phyloP scores from a whole-genome alignment of 495 filamentous ascomycete genomes.

The Xylaria longipes region DNA sequence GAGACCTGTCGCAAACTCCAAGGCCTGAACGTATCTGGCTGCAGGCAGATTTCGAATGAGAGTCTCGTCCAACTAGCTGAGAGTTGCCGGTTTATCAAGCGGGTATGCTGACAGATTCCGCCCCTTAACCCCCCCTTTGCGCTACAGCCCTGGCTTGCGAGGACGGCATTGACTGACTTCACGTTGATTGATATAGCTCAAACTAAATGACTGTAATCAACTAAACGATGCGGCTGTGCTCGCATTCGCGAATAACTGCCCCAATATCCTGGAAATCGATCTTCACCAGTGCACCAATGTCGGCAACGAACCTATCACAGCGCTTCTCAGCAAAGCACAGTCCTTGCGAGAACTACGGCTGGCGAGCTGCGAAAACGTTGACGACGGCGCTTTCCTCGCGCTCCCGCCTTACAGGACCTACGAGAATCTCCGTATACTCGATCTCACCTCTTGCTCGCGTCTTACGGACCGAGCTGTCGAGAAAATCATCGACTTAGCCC shows the following conservation, averaged over 20 bases:
- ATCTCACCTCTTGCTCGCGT: conserved; percentile 84
- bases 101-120: conserved; percentile 62
- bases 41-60: conserved; percentile 81
- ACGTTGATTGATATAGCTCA: conserved; percentile 65
- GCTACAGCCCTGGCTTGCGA: conserved; percentile 11
- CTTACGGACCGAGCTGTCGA: conserved; percentile 86
- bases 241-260: conserved; percentile 86
- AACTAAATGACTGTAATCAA: conserved; percentile 87
- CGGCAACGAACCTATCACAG: conserved; percentile 79
- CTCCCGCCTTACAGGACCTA: conserved; percentile 73
- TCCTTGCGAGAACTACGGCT: conserved; percentile 89
- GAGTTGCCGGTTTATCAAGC: conserved; percentile 84
- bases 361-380: conserved; percentile 80
- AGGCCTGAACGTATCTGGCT: conserved; percentile 91
- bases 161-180: conserved; percentile 29
- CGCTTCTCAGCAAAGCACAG: conserved; percentile 74
- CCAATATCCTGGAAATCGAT: conserved; percentile 94
- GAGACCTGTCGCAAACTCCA: conserved; percentile 84
- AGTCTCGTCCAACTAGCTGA: conserved; percentile 82
- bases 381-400: conserved; percentile 83
- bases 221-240: conserved; percentile 79
- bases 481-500: conserved; percentile 83
- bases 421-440: conserved; percentile 90
- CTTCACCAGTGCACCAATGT: conserved; percentile 84
- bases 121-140: neutral